These are phyloP conservation scores for Melaleuca alternifolia DNA, from an alignment of 345 rosid species.

Conservation along the genomic window DNA sequence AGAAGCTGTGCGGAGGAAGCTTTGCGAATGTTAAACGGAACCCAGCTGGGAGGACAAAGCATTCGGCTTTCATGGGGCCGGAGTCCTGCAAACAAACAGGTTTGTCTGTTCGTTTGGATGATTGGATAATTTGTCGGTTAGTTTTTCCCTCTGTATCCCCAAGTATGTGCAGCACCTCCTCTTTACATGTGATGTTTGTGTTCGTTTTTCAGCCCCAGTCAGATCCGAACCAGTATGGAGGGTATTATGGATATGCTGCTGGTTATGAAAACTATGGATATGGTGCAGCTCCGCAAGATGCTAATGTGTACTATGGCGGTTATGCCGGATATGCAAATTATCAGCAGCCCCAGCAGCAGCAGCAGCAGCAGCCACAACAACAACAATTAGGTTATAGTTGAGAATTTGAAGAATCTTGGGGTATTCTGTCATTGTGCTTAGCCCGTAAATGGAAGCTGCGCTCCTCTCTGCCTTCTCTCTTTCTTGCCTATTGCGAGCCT, in stretches of 20 bases:
- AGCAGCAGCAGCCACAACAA: slow-evolving; percentile 39
- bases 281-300: slow-evolving; percentile 63
- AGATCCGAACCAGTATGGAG: slow-evolving; percentile 54
- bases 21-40: slow-evolving; percentile 48
- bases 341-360: slow-evolving; percentile 37
- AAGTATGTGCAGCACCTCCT: background rate
- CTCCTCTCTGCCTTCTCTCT: background rate
- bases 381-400: slow-evolving; percentile 66
- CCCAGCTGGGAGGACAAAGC: slow-evolving; percentile 63
- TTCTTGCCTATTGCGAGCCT: background rate
- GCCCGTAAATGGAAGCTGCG: background rate
- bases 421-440: background rate
- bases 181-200: background rate
- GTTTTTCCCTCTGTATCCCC: background rate
- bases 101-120: background rate
- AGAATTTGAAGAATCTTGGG: background rate
- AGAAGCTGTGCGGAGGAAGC: slow-evolving; percentile 92
- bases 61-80: slow-evolving; percentile 97
- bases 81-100: slow-evolving; percentile 82
- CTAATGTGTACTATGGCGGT: slow-evolving; percentile 76
- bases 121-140: background rate
- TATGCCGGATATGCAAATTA: slow-evolving; percentile 70
- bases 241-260: slow-evolving; percentile 62
- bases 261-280: slow-evolving; percentile 81
- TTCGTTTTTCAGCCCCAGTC: slow-evolving; percentile 30